These are phyloP conservation scores for Pseudonitzschia multistriata DNA, from an alignment of 108 stramenopile genomes.

Conservation along the genomic window DNA sequence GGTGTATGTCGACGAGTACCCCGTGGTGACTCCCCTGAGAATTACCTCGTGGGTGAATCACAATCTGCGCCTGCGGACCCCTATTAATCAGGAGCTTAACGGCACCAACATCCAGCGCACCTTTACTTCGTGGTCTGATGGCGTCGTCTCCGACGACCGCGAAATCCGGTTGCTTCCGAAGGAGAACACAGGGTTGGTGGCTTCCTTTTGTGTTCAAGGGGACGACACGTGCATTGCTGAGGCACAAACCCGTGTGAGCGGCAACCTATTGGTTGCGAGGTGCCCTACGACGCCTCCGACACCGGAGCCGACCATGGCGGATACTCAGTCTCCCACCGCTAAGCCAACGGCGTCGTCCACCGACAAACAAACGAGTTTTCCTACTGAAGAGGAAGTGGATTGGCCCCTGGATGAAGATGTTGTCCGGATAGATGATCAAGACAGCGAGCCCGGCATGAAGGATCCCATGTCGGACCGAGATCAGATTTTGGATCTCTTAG, in stretches of 20 bases:
- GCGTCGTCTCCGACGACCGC: not conserved
- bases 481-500: not conserved
- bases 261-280: not conserved
- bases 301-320: not conserved
- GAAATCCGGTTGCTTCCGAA: not conserved
- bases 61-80: slow-evolving; percentile 11
- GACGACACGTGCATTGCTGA: slow-evolving; percentile 1
- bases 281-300: slow-evolving; percentile 11
- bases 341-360: not conserved
- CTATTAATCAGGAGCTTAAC: not conserved
- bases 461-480: slow-evolving; percentile 11
- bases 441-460: not conserved
- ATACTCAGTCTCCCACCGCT: not conserved
- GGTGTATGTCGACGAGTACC: slow-evolving; percentile 23
- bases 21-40: slow-evolving; percentile 25
- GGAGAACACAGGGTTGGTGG: not conserved
- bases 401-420: slow-evolving; percentile 1
- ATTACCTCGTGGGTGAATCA: slow-evolving; percentile 41
- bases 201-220: slow-evolving; percentile 8
- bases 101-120: not conserved
- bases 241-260: slow-evolving; percentile 4
- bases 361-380: not conserved
- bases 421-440: not conserved
- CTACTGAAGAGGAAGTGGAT: slow-evolving; percentile 5
- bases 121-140: slow-evolving; percentile 28